These are phyloP conservation scores for Pichia occidentalis DNA, from an alignment of 805 yeast genomes.

Conservation along the genomic window DNA sequence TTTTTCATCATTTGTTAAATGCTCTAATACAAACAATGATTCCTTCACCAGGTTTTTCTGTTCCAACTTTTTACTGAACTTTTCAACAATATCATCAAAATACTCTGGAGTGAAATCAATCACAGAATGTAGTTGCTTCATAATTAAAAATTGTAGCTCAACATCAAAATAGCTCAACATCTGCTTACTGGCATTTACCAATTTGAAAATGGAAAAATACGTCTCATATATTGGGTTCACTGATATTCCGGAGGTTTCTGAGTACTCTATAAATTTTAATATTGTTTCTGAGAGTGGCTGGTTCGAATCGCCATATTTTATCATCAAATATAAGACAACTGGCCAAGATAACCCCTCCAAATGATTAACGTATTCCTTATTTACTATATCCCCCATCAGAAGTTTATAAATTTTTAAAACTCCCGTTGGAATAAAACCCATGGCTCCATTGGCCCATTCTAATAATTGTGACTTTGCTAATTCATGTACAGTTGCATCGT, in stretches of 20 bases:
- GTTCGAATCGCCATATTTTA: slow-evolving; percentile 58
- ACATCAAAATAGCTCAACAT: slow-evolving; percentile 11
- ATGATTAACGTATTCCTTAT: slow-evolving; percentile 27
- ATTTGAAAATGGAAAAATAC: slow-evolving; percentile 6
- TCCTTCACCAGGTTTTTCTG: slow-evolving; percentile 45
- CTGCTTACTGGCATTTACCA: slow-evolving; percentile 1
- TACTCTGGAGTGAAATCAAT: slow-evolving; percentile 11
- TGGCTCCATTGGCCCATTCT: slow-evolving; percentile 50
- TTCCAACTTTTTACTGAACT: slow-evolving; percentile 47
- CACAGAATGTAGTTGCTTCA: slow-evolving; percentile 22
- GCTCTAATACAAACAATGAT: slow-evolving; percentile 58
- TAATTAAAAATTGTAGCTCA: slow-evolving; percentile 23
- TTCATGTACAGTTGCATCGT: slow-evolving; percentile 47
- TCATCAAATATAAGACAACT: slow-evolving; percentile 46
- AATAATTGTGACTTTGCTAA: slow-evolving; percentile 57
- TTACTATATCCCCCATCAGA: slow-evolving; percentile 45
- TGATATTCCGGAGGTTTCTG: slow-evolving; percentile 8
- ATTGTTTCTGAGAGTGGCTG: slow-evolving; percentile 30
- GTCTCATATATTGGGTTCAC: slow-evolving; percentile 11
- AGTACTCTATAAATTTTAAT: slow-evolving; percentile 18
- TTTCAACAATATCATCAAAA: slow-evolving; percentile 19
- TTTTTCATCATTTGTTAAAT: slow-evolving; percentile 41
- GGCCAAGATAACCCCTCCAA: slow-evolving; percentile 57
- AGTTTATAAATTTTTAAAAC: slow-evolving; percentile 58
- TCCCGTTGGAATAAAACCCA: slow-evolving; percentile 43